These are phyloP conservation scores for Colletotrichum euphorbiae DNA, from an alignment of 2,329 filamentous ascomycete genomes.

Conservation along the genomic window DNA sequence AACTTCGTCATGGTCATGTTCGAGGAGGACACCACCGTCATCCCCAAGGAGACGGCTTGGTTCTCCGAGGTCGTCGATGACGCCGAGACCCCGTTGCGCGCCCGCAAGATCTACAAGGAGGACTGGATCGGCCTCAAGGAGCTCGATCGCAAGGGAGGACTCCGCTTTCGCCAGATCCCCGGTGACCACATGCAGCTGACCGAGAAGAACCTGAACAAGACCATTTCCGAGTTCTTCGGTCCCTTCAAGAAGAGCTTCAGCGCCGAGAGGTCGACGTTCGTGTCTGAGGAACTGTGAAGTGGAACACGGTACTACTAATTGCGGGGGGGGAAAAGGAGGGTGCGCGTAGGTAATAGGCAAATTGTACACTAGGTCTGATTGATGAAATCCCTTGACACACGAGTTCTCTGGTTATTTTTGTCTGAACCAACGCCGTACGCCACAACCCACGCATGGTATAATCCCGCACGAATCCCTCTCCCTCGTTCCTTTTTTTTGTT, in stretches of 20 bases:
- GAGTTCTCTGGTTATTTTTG: conserved; percentile 32
- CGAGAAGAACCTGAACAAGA: conserved; percentile 72
- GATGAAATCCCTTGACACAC: conserved; percentile 23
- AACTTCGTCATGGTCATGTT: conserved; percentile 93
- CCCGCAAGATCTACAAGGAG: conserved; percentile 82
- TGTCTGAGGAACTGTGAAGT: conserved; percentile 53
- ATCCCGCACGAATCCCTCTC: conserved; percentile 32
- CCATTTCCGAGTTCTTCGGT: conserved; percentile 76
- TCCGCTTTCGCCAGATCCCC: conserved; percentile 78
- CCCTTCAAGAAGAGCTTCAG: conserved; percentile 56
- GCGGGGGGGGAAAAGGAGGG: not conserved
- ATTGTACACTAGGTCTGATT: conserved; percentile 37
- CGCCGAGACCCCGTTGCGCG: conserved; percentile 74
- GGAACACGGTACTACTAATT: not conserved
- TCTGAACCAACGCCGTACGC: conserved; percentile 41
- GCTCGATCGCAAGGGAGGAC: conserved; percentile 81
- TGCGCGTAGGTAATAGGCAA: conserved; percentile 11
- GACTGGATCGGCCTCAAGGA: conserved; percentile 91
- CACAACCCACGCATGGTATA: conserved; percentile 41
- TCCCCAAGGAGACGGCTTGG: conserved; percentile 92
- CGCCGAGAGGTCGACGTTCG: conserved; percentile 42
- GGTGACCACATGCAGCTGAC: conserved; percentile 88
- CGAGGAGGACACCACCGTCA: conserved; percentile 83
- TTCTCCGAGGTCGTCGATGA: conserved; percentile 84
- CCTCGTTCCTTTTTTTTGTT: not conserved